A percentile compares a stretch with the other conserved stretches of the same genome.
Conservation (phyloP, 1,139 yeast species). For the Debaryomycetaceae sp. region DNA sequence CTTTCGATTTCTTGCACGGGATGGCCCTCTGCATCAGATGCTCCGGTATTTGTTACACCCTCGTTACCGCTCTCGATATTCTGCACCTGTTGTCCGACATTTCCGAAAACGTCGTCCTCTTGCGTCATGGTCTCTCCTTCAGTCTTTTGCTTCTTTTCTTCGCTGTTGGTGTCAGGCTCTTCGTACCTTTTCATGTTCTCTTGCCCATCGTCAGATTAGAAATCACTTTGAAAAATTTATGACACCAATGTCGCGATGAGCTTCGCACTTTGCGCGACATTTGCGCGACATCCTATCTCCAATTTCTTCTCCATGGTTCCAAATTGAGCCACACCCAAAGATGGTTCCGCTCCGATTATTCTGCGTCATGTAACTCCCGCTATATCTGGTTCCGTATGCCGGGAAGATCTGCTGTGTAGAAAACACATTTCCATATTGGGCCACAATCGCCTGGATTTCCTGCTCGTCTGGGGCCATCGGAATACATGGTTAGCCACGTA, state of each 20-base stretch:
- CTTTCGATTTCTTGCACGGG: slow-evolving; percentile 96
- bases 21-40: slow-evolving; percentile 85
- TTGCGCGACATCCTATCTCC: background rate
- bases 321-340: no score
- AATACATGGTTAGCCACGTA: no score
- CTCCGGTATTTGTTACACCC: slow-evolving; percentile 47
- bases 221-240: background rate
- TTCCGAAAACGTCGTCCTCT: slow-evolving; percentile 45
- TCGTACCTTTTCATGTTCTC: slow-evolving; percentile 20
- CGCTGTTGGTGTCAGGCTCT: slow-evolving; percentile 11
- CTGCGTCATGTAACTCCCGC: no score
- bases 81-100: slow-evolving; percentile 59
- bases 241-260: slow-evolving; percentile 1
- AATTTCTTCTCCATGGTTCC: background rate
- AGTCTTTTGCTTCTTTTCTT: slow-evolving; percentile 14
- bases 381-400: no score
- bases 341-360: no score
- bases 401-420: no score
- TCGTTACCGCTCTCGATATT: slow-evolving; percentile 13
- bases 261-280: background rate
- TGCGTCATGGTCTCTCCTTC: slow-evolving; percentile 8
- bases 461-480: no score
- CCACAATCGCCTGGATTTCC: no score
- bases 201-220: background rate
- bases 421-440: no score